A percentile compares a stretch with the other conserved stretches of the same genome.
These are phyloP conservation scores for Gossypium bickii DNA, from an alignment of 345 rosid species.

Conservation along the genomic window DNA sequence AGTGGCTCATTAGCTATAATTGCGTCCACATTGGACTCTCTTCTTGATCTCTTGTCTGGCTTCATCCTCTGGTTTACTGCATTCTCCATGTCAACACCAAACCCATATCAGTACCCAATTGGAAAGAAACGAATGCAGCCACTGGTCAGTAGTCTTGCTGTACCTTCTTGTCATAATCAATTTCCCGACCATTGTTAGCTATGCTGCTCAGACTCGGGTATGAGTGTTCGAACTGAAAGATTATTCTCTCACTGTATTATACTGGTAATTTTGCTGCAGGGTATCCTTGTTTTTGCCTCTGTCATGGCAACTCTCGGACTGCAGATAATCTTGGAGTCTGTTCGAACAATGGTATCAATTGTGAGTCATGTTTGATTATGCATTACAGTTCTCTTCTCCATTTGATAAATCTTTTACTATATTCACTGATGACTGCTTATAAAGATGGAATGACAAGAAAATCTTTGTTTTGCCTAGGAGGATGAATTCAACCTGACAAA, in stretches of 20 bases:
- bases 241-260: too few relatives aligned
- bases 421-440: conserved; percentile 10
- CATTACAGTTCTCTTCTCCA: conserved; percentile 1
- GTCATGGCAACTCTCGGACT: conserved; percentile 99
- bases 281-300: conserved; percentile 97
- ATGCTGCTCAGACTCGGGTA: too few relatives aligned
- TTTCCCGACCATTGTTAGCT: background rate
- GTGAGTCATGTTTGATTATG: conserved; percentile 40
- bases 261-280: conserved; percentile 42
- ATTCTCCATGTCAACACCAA: conserved; percentile 95
- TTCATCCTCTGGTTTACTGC: conserved; percentile 99
- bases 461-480: conserved; percentile 44
- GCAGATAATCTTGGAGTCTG: conserved; percentile 92
- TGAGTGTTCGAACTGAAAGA: too few relatives aligned
- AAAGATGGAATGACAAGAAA: conserved; percentile 18
- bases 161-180: background rate
- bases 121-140: conserved; percentile 99
- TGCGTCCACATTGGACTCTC: conserved; percentile 95
- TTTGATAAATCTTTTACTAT: background rate
- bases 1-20: conserved; percentile 95
- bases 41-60: conserved; percentile 96
- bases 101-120: conserved; percentile 92
- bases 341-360: conserved; percentile 59
- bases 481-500: conserved; percentile 54
- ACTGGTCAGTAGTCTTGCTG: conserved; percentile 49